Percentiles rank a stretch among this genome's conserved stretches.
phyloP scores from a whole-genome alignment of 1,139 yeast species.

The Candida smagusa region DNA sequence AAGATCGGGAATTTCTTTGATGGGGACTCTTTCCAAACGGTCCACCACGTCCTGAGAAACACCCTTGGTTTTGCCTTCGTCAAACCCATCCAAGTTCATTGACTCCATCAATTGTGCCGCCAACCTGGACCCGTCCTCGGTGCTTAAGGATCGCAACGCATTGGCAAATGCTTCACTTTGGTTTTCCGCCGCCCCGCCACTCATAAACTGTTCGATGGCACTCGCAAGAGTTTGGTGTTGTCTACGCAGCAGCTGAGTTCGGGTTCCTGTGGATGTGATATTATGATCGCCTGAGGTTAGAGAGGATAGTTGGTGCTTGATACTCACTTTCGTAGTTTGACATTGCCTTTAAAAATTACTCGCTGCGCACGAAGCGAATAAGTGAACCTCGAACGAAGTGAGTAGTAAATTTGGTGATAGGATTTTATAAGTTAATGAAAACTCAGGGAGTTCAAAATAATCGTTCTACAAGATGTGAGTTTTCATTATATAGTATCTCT shows the following conservation, averaged over 20 bases:
- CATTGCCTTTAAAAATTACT: conserved; percentile 8
- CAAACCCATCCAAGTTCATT: conserved; percentile 16
- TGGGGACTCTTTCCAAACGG: conserved; percentile 66
- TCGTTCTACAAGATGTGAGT: too few species aligned
- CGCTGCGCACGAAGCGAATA: too few species aligned
- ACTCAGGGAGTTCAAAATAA: too few species aligned
- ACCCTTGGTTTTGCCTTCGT: conserved; percentile 36
- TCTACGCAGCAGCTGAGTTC: conserved; percentile 14
- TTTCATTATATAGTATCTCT: too few species aligned
- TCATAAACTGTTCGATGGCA: conserved; percentile 34
- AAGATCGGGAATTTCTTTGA: conserved; percentile 44
- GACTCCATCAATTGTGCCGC: conserved; percentile 27
- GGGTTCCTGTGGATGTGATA: conserved; percentile 15
- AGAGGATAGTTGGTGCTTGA: conserved; percentile 15
- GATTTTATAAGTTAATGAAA: too few species aligned
- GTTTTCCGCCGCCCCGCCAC: conserved; percentile 10
- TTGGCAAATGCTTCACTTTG: conserved; percentile 18
- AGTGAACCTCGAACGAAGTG: too few species aligned
- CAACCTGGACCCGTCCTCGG: conserved; percentile 31
- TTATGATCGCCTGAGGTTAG: conserved; percentile 33
- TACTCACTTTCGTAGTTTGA: conserved; percentile 39
- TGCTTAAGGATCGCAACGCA: conserved; percentile 31
- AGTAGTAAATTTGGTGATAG: too few species aligned
- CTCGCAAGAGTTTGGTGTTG: conserved; percentile 35
- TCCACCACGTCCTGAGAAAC: conserved; percentile 72